Conservation (phyloP, 306 rosid genomes). For the Prosopis cineraria region DNA sequence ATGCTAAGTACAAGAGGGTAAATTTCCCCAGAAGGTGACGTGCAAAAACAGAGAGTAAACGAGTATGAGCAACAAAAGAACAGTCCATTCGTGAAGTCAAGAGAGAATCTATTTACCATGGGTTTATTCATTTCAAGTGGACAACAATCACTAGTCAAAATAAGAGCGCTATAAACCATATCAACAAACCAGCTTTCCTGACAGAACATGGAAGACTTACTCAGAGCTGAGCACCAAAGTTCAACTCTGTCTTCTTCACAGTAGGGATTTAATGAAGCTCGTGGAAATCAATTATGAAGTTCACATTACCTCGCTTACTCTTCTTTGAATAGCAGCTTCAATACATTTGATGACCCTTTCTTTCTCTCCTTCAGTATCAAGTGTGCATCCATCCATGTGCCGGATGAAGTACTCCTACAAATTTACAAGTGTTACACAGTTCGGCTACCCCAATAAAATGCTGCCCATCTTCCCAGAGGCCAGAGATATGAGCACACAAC, state of each 20-base stretch:
- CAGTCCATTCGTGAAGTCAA: background rate
- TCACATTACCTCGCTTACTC: constrained; percentile 81
- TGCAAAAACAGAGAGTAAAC: background rate
- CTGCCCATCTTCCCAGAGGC: background rate
- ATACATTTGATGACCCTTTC: constrained; percentile 87
- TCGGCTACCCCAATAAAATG: background rate
- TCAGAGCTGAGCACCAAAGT: constrained; percentile 4
- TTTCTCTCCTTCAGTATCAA: constrained; percentile 85
- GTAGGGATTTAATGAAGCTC: constrained; percentile 19
- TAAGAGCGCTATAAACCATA: background rate
- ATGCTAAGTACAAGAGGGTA: background rate
- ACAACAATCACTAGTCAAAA: background rate
- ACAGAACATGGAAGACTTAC: constrained; percentile 5
- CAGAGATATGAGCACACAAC: background rate
- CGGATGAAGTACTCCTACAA: constrained; percentile 76
- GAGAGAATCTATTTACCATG: background rate
- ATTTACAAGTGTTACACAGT: background rate
- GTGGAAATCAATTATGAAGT: constrained; percentile 10
- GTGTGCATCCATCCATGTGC: constrained; percentile 90
- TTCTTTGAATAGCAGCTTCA: constrained; percentile 87
- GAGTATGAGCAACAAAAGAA: constrained; percentile 1
- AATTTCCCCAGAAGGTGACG: background rate
- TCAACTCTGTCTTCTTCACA: background rate
- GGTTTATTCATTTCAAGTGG: too few species aligned
- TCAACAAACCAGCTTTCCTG: constrained; percentile 1